phyloP scores from a whole-genome alignment of 2,329 filamentous ascomycete genomes.

The Metarhizium robertsii region DNA sequence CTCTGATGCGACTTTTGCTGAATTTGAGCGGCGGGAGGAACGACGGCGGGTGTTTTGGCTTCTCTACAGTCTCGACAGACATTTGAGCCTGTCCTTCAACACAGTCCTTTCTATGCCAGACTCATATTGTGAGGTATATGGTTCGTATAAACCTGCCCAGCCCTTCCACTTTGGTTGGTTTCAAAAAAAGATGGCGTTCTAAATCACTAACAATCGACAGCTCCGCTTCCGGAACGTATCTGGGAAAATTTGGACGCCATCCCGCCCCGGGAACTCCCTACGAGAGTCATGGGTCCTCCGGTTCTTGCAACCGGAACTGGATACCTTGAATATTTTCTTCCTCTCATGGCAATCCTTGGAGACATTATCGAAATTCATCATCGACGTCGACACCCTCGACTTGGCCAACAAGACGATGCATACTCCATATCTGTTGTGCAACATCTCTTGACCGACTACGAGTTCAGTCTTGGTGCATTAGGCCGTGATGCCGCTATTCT shows the following conservation, averaged over 20 bases:
- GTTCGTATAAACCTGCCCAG: slow-evolving; percentile 12
- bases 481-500: slow-evolving; percentile 11
- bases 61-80: slow-evolving; percentile 35
- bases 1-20: slow-evolving; percentile 14
- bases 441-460: slow-evolving; percentile 27
- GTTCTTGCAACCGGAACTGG: slow-evolving; percentile 29
- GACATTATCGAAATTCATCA: slow-evolving; percentile 40
- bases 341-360: slow-evolving; percentile 37
- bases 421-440: slow-evolving; percentile 25
- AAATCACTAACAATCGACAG: slow-evolving; percentile 6
- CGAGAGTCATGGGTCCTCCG: slow-evolving; percentile 27
- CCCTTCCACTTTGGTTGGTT: too few species aligned
- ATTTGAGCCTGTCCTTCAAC: slow-evolving; percentile 38
- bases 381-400: slow-evolving; percentile 30
- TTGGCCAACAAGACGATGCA: slow-evolving; percentile 26
- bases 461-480: slow-evolving; percentile 26
- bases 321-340: slow-evolving; percentile 41
- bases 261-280: slow-evolving; percentile 19
- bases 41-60: slow-evolving; percentile 38
- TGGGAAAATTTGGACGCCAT: slow-evolving; percentile 30
- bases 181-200: too few species aligned
- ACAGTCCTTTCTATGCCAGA: slow-evolving; percentile 33
- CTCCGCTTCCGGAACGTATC: slow-evolving; percentile 29
- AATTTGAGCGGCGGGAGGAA: slow-evolving; percentile 35
- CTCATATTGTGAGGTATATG: slow-evolving; percentile 32